Evolutionary conservation across 768 basidiomycete species (phyloP).

Genomic region (Hygrophorus pudorinus): DNA sequence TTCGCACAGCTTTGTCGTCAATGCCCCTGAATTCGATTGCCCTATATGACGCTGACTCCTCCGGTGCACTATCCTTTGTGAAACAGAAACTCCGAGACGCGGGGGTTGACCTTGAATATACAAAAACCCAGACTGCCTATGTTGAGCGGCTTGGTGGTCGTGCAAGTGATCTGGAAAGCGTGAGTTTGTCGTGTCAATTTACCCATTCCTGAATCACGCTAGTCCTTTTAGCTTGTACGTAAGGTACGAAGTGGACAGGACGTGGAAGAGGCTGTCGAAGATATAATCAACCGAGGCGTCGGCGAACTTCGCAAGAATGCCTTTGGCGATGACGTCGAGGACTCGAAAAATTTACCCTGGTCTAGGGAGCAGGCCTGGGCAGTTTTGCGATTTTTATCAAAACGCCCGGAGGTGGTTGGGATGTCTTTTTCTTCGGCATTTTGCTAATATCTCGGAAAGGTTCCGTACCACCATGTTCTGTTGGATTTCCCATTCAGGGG

Average conservation of each 20-base stretch:
- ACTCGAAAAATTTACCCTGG: conserved; percentile 79
- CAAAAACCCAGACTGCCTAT: conserved; percentile 39
- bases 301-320: conserved; percentile 82
- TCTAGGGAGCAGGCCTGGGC: conserved; percentile 82
- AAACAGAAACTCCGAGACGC: conserved; percentile 62
- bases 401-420: conserved; percentile 45
- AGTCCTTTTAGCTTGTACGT: conserved; percentile 55
- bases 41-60: conserved; percentile 76
- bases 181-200: conserved; percentile 23
- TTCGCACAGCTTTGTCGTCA: conserved; percentile 58
- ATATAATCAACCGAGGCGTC: conserved; percentile 73
- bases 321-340: conserved; percentile 88
- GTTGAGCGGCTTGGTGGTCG: conserved; percentile 82
- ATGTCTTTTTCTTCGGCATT: too few species aligned
- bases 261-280: conserved; percentile 79
- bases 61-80: conserved; percentile 74
- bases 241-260: conserved; percentile 69
- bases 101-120: conserved; percentile 43
- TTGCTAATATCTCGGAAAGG: conserved; percentile 28
- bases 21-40: conserved; percentile 74
- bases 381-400: conserved; percentile 64
- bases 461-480: conserved; percentile 75
- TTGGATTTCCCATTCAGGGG: conserved; percentile 86
- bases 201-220: neutral
- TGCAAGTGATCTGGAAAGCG: conserved; percentile 80